Percentiles rank a stretch among this genome's conserved stretches.
phyloP scores from a whole-genome alignment of 1,139 yeast species.

The Taphrina populina region DNA sequence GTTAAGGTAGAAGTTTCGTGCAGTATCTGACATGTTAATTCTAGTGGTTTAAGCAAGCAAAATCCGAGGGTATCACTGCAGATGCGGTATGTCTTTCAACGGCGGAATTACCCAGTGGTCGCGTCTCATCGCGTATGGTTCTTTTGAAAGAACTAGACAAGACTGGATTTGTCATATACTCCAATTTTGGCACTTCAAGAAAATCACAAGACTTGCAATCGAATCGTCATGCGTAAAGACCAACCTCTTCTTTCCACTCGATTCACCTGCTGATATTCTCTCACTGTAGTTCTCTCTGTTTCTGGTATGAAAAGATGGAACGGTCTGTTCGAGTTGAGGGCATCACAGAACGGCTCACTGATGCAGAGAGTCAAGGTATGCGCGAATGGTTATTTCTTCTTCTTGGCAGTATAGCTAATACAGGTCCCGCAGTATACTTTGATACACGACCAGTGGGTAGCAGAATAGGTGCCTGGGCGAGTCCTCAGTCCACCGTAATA shows the following conservation, averaged over 20 bases:
- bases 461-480: constrained; percentile 94
- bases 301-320: constrained; percentile 88
- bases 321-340: constrained; percentile 95
- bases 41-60: constrained; percentile 84
- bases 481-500: constrained; percentile 74
- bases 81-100: constrained; percentile 82
- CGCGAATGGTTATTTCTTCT: background rate
- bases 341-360: constrained; percentile 64
- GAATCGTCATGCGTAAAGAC: constrained; percentile 76
- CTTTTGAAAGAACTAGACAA: constrained; percentile 84
- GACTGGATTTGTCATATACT: constrained; percentile 71
- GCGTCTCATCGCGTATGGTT: constrained; percentile 80
- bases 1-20: too few species aligned
- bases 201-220: constrained; percentile 67
- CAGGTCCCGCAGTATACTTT: constrained; percentile 54
- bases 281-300: constrained; percentile 42
- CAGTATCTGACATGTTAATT: constrained; percentile 41
- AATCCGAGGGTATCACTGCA: constrained; percentile 49
- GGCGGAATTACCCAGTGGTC: constrained; percentile 80
- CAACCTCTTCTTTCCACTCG: constrained; percentile 40
- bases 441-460: constrained; percentile 89
- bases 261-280: background rate
- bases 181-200: constrained; percentile 86
- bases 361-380: constrained; percentile 62
- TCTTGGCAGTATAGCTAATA: background rate